Percentiles rank a stretch among this genome's conserved stretches.
These are phyloP conservation scores for Globisporangium solare DNA, from an alignment of 352 stramenopile species.

Conservation along the genomic window DNA sequence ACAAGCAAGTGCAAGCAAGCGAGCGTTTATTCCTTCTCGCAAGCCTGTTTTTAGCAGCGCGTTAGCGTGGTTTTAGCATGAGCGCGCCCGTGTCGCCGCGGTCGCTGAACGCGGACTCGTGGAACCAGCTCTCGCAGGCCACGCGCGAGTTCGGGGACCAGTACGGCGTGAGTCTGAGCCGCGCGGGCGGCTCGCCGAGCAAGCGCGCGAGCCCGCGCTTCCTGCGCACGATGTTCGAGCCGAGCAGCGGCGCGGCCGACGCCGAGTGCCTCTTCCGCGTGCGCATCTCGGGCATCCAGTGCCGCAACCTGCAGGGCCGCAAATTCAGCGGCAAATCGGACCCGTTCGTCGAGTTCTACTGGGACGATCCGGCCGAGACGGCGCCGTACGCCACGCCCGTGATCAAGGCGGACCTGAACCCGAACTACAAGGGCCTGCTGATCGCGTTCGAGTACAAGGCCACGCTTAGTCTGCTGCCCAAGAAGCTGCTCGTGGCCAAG, in stretches of 20 bases:
- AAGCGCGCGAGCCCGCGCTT: conserved; percentile 51
- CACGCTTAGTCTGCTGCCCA: conserved; percentile 46
- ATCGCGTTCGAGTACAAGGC: conserved; percentile 86
- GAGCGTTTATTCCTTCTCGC: no score
- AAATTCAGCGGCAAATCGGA: conserved; percentile 82
- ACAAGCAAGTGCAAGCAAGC: no score
- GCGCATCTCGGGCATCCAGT: conserved; percentile 84
- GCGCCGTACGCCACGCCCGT: conserved; percentile 76
- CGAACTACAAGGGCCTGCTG: conserved; percentile 84
- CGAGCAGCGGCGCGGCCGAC: conserved; percentile 27
- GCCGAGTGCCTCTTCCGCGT: conserved; percentile 81
- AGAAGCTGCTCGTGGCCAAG: conserved; percentile 65
- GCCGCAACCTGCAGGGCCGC: conserved; percentile 75
- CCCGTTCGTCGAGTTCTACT: conserved; percentile 87
- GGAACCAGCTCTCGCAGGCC: conserved; percentile 71
- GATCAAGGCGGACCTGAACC: conserved; percentile 84
- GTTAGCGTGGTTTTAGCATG: no score
- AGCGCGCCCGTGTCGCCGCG: conserved; percentile 43
- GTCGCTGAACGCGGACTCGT: conserved; percentile 47
- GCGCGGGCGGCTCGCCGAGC: conserved; percentile 4
- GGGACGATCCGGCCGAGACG: conserved; percentile 67
- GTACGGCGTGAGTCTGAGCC: conserved; percentile 34
- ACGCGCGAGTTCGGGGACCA: conserved; percentile 74
- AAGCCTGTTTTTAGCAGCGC: no score
- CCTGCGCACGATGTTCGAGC: conserved; percentile 64